Evolutionary conservation across 345 rosid species (phyloP), one percentile per base, ranked within the genome.

Genomic region (Ceriops decandra): DNA sequence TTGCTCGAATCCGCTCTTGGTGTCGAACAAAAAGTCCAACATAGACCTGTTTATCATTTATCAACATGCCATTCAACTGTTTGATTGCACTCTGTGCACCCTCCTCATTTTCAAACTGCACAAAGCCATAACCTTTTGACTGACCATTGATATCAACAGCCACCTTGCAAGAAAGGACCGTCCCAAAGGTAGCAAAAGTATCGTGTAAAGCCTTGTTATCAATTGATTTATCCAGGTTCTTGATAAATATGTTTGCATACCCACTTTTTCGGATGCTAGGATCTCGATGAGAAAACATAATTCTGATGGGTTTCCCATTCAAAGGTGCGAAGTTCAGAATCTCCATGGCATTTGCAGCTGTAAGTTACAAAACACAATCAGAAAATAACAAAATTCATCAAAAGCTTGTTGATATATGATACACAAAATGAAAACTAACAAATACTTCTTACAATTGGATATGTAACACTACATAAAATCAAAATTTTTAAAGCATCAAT

Each of bases 211-310:
- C 81, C 68, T 84, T 89, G 84, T 84, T 83, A 68, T 87, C 90
- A 11, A 89, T 76, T 0, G 85, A 58, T 4, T 72, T 16, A 38
- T 85, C 89, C n/a, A 89, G 82, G 74, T 89, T 89, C 82, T 89
- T 89, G 77, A 89, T 84, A 59, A 85, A 89, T n/a, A 89, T 80
- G 22, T 89, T 89, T 21, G 79, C 96, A 76, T 77, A 73, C 7
- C 96, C 92, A 69, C 88, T 87, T 60, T 76, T 76, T 47, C 96
- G 72, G 7, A 77, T 73, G 49, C 85, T 84, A 7, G 92, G 92
- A 79, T 89, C 96, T 33, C 92, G 82, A 62, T 87, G 83, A 28
- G 90, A 89, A 63, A 74, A 83, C 96, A 89, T 89, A 52, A 87
- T 85, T 79, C 96, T 74, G 17, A 87, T 85, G 3, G 92, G 86